These are phyloP conservation scores for Rhizophagus sp. DNA, from an alignment of 192 early-diverging fungal genomes.

Conservation along the genomic window DNA sequence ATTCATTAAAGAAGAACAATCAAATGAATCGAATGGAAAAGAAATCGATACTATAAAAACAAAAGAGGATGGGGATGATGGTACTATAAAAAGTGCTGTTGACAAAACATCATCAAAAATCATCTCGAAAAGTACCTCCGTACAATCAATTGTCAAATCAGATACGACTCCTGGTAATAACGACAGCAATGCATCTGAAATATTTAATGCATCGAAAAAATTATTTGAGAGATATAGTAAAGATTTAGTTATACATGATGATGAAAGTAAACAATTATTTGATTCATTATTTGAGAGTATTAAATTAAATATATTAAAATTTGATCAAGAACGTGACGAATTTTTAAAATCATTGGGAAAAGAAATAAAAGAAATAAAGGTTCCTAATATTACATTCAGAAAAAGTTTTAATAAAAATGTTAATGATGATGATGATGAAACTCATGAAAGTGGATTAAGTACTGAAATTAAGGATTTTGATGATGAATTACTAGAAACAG, in stretches of 20 bases:
- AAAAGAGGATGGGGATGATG: too few species aligned
- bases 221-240: not conserved
- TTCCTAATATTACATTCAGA: too few species aligned
- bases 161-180: too few species aligned
- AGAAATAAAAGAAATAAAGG: not conserved
- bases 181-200: too few species aligned
- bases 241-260: not conserved
- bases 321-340: conserved; percentile 25
- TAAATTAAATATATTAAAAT: not conserved
- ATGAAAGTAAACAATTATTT: not conserved
- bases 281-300: conserved; percentile 15
- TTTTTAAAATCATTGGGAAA: conserved; percentile 10
- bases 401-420: not conserved
- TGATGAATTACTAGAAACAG: not conserved
- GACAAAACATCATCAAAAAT: too few species aligned
- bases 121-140: too few species aligned
- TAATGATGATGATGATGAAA: not conserved
- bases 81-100: too few species aligned
- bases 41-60: too few species aligned
- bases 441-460: not conserved
- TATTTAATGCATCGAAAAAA: too few species aligned
- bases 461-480: not conserved
- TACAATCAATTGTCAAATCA: too few species aligned
- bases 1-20: not conserved
- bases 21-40: too few species aligned